Conservation (phyloP, 768 basidiomycete species). For the Gloeopeniophorella convolvens region DNA sequence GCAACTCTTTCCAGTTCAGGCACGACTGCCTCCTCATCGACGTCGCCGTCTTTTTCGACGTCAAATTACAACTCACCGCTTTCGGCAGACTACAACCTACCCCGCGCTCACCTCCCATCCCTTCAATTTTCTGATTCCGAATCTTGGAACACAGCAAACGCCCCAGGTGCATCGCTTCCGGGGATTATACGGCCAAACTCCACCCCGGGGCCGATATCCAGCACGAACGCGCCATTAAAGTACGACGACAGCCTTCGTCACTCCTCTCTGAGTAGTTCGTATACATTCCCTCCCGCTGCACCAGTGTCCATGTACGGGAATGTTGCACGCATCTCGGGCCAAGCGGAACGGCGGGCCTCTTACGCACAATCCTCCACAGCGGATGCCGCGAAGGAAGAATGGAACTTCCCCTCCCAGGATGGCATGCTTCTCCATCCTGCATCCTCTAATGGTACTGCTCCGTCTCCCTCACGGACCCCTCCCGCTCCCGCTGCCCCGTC, state of each 20-base stretch:
- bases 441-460: conserved; percentile 32
- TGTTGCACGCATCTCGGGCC: conserved; percentile 65
- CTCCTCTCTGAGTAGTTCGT: conserved; percentile 52
- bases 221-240: conserved; percentile 41
- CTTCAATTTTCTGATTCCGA: conserved; percentile 24
- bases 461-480: conserved; percentile 46
- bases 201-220: conserved; percentile 19
- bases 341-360: conserved; percentile 56
- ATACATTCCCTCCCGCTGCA: conserved; percentile 20
- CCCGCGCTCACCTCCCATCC: conserved; percentile 46
- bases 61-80: conserved; percentile 43
- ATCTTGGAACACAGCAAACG: conserved; percentile 12
- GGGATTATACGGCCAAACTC: conserved; percentile 21
- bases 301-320: conserved; percentile 45
- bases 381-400: conserved; percentile 56
- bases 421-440: conserved; percentile 43
- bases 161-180: conserved; percentile 16
- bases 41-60: conserved; percentile 19
- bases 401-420: conserved; percentile 59
- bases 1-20: conserved; percentile 28
- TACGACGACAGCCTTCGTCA: conserved; percentile 70
- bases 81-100: conserved; percentile 35
- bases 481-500: conserved; percentile 36
- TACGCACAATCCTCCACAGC: conserved; percentile 28
- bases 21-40: conserved; percentile 20